Evolutionary conservation across 106 monocot genomes (phyloP).

Genomic region (Dendrobium huoshanense): DNA sequence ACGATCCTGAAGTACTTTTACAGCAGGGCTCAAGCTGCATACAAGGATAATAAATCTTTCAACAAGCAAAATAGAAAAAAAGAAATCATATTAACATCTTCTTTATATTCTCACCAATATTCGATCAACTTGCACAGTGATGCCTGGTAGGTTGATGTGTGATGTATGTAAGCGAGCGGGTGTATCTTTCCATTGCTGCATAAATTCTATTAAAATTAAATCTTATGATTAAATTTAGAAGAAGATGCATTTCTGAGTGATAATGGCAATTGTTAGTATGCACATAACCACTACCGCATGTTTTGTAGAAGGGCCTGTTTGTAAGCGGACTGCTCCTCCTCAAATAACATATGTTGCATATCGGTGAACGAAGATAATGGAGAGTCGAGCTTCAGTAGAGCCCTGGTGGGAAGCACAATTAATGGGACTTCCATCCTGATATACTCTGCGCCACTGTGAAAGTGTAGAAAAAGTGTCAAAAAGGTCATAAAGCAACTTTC

Average conservation of each 20-base stretch:
- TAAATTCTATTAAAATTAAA: constrained; percentile 14
- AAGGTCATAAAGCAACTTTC: not conserved
- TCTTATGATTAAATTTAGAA: not conserved
- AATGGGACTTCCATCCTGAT: constrained; percentile 78
- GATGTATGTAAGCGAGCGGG: constrained; percentile 87
- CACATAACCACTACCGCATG: constrained; percentile 29
- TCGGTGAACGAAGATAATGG: constrained; percentile 58
- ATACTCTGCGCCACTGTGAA: constrained; percentile 75
- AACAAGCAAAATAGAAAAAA: not conserved
- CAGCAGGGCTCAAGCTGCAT: constrained; percentile 75
- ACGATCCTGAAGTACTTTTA: constrained; percentile 60
- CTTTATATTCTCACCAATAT: constrained; percentile 43
- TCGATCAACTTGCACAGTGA: constrained; percentile 97
- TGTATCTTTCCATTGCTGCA: constrained; percentile 78
- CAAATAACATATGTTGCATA: constrained; percentile 74
- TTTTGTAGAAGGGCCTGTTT: constrained; percentile 47
- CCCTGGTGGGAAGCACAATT: constrained; percentile 53
- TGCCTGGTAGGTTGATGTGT: constrained; percentile 87
- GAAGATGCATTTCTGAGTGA: not conserved
- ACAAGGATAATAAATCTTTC: constrained; percentile 3
- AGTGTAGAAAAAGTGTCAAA: not conserved
- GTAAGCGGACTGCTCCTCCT: constrained; percentile 64
- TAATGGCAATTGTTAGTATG: not conserved
- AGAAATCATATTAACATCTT: not conserved
- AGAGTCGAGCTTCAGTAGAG: constrained; percentile 49